Percentiles rank a stretch among this genome's conserved stretches.
Conservation (phyloP, 306 rosid genomes). For the Prinsepia uniflora region DNA sequence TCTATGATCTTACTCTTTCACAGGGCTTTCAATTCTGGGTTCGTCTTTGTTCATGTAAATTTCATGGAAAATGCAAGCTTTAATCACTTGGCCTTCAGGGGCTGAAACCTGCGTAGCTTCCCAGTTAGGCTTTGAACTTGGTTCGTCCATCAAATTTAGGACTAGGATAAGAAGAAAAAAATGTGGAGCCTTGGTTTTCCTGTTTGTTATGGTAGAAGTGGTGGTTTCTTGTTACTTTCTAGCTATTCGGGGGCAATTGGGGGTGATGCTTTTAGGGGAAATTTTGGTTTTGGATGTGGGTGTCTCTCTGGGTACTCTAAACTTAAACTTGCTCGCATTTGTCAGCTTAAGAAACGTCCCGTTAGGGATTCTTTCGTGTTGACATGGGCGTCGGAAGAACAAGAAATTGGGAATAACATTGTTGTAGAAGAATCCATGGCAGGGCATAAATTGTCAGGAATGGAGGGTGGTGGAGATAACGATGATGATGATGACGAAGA, state of each 20-base stretch:
- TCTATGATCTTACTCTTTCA: background rate
- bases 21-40: slow-evolving; percentile 15
- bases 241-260: slow-evolving; percentile 28
- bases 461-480: slow-evolving; percentile 17
- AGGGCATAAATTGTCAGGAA: slow-evolving; percentile 13
- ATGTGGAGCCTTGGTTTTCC: slow-evolving; percentile 33
- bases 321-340: slow-evolving; percentile 36
- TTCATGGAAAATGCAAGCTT: slow-evolving; percentile 44
- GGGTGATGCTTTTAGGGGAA: slow-evolving; percentile 29
- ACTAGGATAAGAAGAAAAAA: slow-evolving; percentile 35
- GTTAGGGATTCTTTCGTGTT: slow-evolving; percentile 41
- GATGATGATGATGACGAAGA: slow-evolving; percentile 29
- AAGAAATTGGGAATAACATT: slow-evolving; percentile 38
- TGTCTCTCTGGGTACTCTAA: slow-evolving; percentile 35
- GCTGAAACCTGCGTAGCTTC: slow-evolving; percentile 30
- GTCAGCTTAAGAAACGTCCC: slow-evolving; percentile 34
- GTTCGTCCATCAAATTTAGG: slow-evolving; percentile 26
- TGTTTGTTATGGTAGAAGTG: slow-evolving; percentile 29
- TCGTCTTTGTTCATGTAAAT: slow-evolving; percentile 16
- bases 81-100: slow-evolving; percentile 35
- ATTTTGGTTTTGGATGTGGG: slow-evolving; percentile 44
- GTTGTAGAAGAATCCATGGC: slow-evolving; percentile 26
- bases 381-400: slow-evolving; percentile 53
- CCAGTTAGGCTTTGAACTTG: slow-evolving; percentile 32
- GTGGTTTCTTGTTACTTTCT: slow-evolving; percentile 25